Evolutionary conservation across 2,329 filamentous ascomycete genomes (phyloP), one percentile per base, ranked within the genome.

Genomic region (Pestalotiopsis sp.): DNA sequence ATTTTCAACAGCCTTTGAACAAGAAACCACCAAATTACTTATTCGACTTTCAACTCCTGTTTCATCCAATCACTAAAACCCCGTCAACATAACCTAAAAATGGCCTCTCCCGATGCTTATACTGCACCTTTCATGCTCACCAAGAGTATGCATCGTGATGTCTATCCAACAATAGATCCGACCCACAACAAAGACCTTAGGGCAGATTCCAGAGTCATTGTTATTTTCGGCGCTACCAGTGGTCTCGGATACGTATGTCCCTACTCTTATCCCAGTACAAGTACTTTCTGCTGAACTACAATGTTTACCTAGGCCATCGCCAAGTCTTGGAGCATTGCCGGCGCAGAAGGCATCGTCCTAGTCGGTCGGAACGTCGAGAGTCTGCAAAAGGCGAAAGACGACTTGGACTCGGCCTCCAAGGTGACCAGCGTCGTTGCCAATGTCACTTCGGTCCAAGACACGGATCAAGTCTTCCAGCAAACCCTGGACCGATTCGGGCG

Each of bases 51-150:
- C 27, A 31, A 31, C 27, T 31, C 27, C 6, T 31, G 6, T 31
- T 31, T 31, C 27, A 31, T 25, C 23, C 23, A 25, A 25, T 25
- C 23, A 25, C 23, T 25, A 25, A 25, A 25, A 25, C 23, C 27
- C 27, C 4, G 31, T 36, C 7, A 7, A 36, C 31, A 36, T 36
- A 36, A 36, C 31, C 31, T 36, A 0, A 36, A 36, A 36, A 36
- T 36, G 31, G 31, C 31, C 31, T 36, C 59, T 13, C 31, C 65
- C 20, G 65, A 66, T 57, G 65, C 41, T 59, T 66, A 58, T 23
- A 66, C 65, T 31, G 38, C 52, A 27, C 65, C 65, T 5, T 66
- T 66, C n/a, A 38, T 39, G 25, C 12, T 66, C 31, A 66, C 65
- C 31, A 55, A 55, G 38, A 66, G 27, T 7, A 41, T 41, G 45